Evolutionary conservation across 305 asterid species (phyloP).

Genomic region (Fraxinus latifolia): DNA sequence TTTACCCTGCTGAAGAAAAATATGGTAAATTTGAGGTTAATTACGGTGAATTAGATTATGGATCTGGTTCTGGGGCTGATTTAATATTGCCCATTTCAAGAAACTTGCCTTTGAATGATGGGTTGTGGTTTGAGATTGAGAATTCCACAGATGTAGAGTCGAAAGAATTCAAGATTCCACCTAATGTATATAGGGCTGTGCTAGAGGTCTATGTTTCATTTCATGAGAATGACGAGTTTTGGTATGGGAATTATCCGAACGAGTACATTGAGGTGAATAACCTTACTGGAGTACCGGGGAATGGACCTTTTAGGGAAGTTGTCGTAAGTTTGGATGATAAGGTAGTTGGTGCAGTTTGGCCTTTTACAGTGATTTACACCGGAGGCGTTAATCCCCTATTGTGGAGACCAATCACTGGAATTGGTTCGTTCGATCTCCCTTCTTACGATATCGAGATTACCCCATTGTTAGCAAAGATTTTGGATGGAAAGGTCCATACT

Average conservation of each 20-base stretch:
- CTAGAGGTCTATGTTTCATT: conserved; percentile 79
- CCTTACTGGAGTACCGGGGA: conserved; percentile 47
- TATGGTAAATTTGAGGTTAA: conserved; percentile 6
- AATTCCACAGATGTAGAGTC: conserved; percentile 48
- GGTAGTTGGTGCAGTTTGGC: conserved; percentile 72
- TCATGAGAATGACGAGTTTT: conserved; percentile 86
- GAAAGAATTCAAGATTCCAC: conserved; percentile 56
- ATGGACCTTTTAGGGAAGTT: conserved; percentile 87
- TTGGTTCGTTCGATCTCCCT: conserved; percentile 83
- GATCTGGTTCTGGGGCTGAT: conserved; percentile 56
- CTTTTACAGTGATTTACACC: conserved; percentile 79
- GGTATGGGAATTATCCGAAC: conserved; percentile 67
- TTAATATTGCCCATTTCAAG: conserved; percentile 76
- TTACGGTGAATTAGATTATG: conserved; percentile 11
- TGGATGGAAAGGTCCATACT: conserved; percentile 61
- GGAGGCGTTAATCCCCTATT: conserved; percentile 82
- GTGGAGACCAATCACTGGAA: conserved; percentile 80
- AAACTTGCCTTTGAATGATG: conserved; percentile 62
- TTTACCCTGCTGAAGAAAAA: conserved; percentile 48
- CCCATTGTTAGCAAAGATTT: conserved; percentile 49
- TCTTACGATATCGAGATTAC: conserved; percentile 79
- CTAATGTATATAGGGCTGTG: conserved; percentile 65
- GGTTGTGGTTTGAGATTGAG: conserved; percentile 74
- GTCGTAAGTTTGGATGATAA: conserved; percentile 48
- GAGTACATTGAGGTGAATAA: conserved; percentile 57